Evolutionary conservation across 2,329 filamentous ascomycete species (phyloP).

Genomic region (Xylaria sp.): DNA sequence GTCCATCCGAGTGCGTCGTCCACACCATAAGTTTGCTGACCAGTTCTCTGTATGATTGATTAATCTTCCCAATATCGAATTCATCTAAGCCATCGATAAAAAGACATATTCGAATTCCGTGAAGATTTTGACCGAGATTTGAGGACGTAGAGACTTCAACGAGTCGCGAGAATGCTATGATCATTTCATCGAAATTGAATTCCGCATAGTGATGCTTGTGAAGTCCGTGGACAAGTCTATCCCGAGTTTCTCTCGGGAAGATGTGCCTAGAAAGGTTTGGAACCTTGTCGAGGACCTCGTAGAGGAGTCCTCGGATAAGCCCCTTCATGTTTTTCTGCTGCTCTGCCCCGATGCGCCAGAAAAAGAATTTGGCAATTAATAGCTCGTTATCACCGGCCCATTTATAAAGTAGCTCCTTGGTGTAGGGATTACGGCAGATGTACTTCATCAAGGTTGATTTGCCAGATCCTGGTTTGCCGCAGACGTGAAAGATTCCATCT

Average conservation of each 20-base stretch:
- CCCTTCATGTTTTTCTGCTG: slow-evolving; percentile 13
- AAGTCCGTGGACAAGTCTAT: background rate
- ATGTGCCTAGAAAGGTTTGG: slow-evolving; percentile 11
- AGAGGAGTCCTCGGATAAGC: slow-evolving; percentile 12
- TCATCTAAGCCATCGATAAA: slow-evolving; percentile 25
- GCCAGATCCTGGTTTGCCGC: slow-evolving; percentile 18
- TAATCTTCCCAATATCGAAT: slow-evolving; percentile 5
- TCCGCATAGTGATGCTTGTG: slow-evolving; percentile 2
- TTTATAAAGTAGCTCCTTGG: background rate
- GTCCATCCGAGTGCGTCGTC: slow-evolving; percentile 1
- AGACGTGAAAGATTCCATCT: slow-evolving; percentile 20
- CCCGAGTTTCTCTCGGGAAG: background rate
- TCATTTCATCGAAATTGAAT: slow-evolving; percentile 4
- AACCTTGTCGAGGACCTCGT: slow-evolving; percentile 1
- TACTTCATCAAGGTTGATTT: slow-evolving; percentile 25
- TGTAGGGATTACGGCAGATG: slow-evolving; percentile 4
- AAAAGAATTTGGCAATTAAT: slow-evolving; percentile 16
- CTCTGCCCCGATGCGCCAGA: slow-evolving; percentile 10
- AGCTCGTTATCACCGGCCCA: slow-evolving; percentile 4
- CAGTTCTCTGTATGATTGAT: slow-evolving; percentile 11
- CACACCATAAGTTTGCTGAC: slow-evolving; percentile 8
- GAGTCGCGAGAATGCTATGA: slow-evolving; percentile 9
- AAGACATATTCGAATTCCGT: slow-evolving; percentile 20
- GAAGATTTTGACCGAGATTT: background rate
- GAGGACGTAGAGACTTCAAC: slow-evolving; percentile 3